A percentile compares a stretch with the other conserved stretches of the same genome.
These are phyloP conservation scores for Groenewaldozyma salmanticensis DNA, from an alignment of 805 yeast species.

Conservation along the genomic window DNA sequence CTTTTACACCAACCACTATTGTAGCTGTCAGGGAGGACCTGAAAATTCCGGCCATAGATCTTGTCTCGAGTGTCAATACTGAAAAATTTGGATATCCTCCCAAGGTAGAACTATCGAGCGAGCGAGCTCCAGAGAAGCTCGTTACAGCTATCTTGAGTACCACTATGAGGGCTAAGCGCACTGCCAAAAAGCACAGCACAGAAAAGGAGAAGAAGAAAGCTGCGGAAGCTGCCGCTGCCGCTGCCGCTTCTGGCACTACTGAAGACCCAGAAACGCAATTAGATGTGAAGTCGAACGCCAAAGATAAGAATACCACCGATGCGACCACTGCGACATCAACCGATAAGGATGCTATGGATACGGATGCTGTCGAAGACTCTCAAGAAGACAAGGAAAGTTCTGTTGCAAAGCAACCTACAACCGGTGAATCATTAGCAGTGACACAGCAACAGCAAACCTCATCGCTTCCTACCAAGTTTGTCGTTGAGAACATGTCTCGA, in stretches of 20 bases:
- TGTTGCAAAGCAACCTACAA: too few relatives aligned
- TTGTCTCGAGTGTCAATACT: conserved; percentile 73
- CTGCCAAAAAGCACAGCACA: conserved; percentile 61
- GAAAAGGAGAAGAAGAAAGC: conserved; percentile 44
- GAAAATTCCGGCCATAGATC: conserved; percentile 72
- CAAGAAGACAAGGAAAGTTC: conserved; percentile 8
- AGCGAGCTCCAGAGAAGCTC: conserved; percentile 77
- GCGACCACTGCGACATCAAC: conserved; percentile 21
- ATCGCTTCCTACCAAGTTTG: conserved; percentile 29
- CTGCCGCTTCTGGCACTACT: conserved; percentile 15
- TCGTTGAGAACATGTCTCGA: conserved; percentile 70
- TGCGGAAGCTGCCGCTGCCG: conserved; percentile 31
- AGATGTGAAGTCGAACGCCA: conserved; percentile 1
- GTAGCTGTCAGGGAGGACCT: conserved; percentile 80
- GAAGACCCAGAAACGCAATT: conserved; percentile 11
- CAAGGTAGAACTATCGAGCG: conserved; percentile 66
- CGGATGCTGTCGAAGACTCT: conserved; percentile 5
- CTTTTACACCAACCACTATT: conserved; percentile 86
- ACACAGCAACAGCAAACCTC: conserved; percentile 2
- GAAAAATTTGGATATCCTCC: conserved; percentile 85
- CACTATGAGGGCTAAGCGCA: conserved; percentile 85
- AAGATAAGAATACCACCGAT: conserved; percentile 17
- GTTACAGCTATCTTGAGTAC: conserved; percentile 92
- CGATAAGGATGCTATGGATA: conserved; percentile 13
- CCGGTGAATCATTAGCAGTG: too few relatives aligned